Evolutionary conservation across 768 basidiomycete species (phyloP).

Genomic region (Tylopilus sp.): DNA sequence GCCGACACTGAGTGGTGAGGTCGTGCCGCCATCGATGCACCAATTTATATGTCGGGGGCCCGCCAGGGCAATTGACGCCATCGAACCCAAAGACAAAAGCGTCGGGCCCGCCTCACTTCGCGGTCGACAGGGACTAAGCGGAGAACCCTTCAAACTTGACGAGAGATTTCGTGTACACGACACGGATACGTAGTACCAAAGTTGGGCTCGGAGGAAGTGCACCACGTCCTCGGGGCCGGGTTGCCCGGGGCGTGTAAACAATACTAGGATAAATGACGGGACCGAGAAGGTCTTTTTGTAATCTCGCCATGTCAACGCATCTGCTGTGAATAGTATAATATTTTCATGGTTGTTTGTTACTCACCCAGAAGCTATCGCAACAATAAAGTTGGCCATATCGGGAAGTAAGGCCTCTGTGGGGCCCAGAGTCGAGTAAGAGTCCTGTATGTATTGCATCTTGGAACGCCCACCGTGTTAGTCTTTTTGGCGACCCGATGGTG

Average conservation of each 20-base stretch:
- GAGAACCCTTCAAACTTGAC: conserved; percentile 23
- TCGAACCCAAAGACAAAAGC: conserved; percentile 34
- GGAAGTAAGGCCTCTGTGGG: conserved; percentile 13
- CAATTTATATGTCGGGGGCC: conserved; percentile 32
- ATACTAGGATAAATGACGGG: conserved; percentile 28
- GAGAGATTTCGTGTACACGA: conserved; percentile 25
- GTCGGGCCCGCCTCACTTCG: conserved; percentile 30
- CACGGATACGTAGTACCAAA: conserved; percentile 27
- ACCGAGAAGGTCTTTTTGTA: conserved; percentile 31
- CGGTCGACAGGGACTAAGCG: conserved; percentile 32
- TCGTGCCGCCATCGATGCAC: conserved; percentile 1
- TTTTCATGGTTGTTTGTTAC: conserved; percentile 14
- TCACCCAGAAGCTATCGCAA: conserved; percentile 20
- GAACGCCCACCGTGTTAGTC: background rate
- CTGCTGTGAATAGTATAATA: conserved; percentile 20
- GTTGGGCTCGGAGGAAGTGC: conserved; percentile 14
- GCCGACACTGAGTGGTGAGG: conserved; percentile 23
- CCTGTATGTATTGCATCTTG: background rate
- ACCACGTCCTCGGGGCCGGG: conserved; percentile 18
- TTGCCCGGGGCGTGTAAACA: conserved; percentile 25
- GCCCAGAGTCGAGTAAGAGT: conserved; percentile 1
- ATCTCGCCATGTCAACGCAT: conserved; percentile 34
- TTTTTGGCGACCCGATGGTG: background rate
- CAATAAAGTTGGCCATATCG: conserved; percentile 29
- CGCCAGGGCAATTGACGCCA: conserved; percentile 21